phyloP scores from a whole-genome alignment of 331 rosid genomes.

The Spiraea crenata region DNA sequence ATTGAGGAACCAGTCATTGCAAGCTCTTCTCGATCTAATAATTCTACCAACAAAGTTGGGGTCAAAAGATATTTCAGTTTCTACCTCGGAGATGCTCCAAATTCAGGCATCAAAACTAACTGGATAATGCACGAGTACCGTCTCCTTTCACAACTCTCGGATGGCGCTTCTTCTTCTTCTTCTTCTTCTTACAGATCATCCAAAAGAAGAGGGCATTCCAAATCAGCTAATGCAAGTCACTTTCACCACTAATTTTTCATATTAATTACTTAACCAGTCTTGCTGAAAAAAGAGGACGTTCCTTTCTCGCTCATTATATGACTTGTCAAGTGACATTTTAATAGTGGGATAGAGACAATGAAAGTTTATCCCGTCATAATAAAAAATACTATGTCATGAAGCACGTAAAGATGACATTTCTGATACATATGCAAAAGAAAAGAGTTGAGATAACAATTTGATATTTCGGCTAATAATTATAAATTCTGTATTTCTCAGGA shows the following conservation, averaged over 20 bases:
- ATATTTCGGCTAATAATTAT: background rate
- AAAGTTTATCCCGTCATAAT: too few species aligned
- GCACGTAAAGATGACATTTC: background rate
- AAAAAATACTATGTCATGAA: background rate
- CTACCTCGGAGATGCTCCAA: conserved; percentile 52
- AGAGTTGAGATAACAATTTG: background rate
- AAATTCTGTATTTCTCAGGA: conserved; percentile 39
- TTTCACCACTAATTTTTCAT: background rate
- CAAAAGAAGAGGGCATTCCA: conserved; percentile 51
- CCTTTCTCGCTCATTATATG: too few species aligned
- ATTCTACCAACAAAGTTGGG: conserved; percentile 49
- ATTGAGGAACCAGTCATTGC: conserved; percentile 68
- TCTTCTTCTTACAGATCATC: conserved; percentile 40
- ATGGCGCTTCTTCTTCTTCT: conserved; percentile 40
- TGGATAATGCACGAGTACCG: conserved; percentile 94
- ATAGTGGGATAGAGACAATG: too few species aligned
- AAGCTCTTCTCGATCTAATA: conserved; percentile 21
- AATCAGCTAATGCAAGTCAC: conserved; percentile 48
- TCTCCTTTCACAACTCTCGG: conserved; percentile 31
- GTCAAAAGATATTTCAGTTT: conserved; percentile 65
- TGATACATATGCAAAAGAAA: background rate
- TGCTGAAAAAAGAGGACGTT: too few species aligned
- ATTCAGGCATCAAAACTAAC: conserved; percentile 56
- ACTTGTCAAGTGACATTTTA: too few species aligned
- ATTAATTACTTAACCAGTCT: too few species aligned